Conservation (phyloP, 1,284 basidiomycete genomes). For the Ganoderma resinaceum region DNA sequence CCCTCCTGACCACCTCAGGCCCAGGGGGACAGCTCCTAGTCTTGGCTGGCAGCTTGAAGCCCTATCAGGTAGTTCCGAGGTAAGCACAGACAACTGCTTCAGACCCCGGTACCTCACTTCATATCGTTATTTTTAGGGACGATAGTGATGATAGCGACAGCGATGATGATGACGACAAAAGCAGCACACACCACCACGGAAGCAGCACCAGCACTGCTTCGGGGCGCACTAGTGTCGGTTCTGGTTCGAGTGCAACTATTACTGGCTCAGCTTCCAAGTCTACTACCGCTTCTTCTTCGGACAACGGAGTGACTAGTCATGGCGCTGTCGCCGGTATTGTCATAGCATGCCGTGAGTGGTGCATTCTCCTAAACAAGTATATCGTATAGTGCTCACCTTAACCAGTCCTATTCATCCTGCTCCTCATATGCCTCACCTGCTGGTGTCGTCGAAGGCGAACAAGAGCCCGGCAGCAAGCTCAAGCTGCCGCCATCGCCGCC, state of each 20-base stretch:
- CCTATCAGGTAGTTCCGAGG: background rate
- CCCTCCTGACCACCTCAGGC: slow-evolving; percentile 14
- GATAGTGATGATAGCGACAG: slow-evolving; percentile 21
- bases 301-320: slow-evolving; percentile 21
- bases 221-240: background rate
- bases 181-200: slow-evolving; percentile 9
- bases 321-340: slow-evolving; percentile 39
- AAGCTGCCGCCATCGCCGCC: slow-evolving; percentile 9
- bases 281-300: background rate
- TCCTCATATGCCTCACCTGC: slow-evolving; percentile 24
- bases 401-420: slow-evolving; percentile 23
- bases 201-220: background rate
- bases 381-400: background rate
- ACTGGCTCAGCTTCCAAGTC: background rate
- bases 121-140: slow-evolving; percentile 5
- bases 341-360: slow-evolving; percentile 35
- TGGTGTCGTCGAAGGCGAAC: slow-evolving; percentile 26
- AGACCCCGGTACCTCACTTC: background rate
- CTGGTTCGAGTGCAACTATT: background rate
- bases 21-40: slow-evolving; percentile 10
- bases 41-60: background rate
- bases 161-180: slow-evolving; percentile 13
- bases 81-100: background rate
- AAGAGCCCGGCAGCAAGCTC: slow-evolving; percentile 2
- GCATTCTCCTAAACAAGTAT: background rate